phyloP scores from a whole-genome alignment of 768 basidiomycete genomes.

The Lactifluus hygrophoroides region DNA sequence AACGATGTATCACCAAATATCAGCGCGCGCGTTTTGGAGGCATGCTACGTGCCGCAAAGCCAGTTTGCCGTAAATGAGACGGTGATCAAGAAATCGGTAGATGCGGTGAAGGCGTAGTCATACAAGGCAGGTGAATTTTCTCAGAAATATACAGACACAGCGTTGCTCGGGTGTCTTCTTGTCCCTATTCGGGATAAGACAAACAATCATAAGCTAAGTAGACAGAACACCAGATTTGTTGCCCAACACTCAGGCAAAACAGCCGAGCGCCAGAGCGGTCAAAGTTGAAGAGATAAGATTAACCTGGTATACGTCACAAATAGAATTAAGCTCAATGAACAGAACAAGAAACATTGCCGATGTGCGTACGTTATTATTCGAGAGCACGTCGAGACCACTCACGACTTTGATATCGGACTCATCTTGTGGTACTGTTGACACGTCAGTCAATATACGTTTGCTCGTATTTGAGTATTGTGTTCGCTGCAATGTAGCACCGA shows the following conservation, averaged over 20 bases:
- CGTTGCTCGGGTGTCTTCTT: not conserved
- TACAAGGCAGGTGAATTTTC: not conserved
- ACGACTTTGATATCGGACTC: slow-evolving; percentile 45
- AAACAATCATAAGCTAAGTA: not conserved
- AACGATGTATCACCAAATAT: not conserved
- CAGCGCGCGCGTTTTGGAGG: not conserved
- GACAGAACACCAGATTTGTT: not conserved
- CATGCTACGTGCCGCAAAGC: not conserved
- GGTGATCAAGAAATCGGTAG: not conserved
- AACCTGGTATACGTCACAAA: slow-evolving; percentile 5
- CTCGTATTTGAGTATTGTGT: slow-evolving; percentile 61
- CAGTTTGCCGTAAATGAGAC: not conserved
- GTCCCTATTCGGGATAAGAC: not conserved
- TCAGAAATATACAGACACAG: not conserved
- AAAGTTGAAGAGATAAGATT: slow-evolving; percentile 20
- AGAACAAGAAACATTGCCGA: not conserved
- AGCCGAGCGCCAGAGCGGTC: slow-evolving; percentile 18
- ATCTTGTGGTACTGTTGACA: slow-evolving; percentile 24
- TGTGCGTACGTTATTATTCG: slow-evolving; percentile 70
- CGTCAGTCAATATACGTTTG: slow-evolving; percentile 58
- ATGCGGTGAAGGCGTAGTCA: not conserved
- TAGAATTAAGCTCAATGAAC: not conserved
- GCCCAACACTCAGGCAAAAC: slow-evolving; percentile 8
- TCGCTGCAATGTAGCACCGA: slow-evolving; percentile 81
- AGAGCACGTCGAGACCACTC: slow-evolving; percentile 58